phyloP scores from a whole-genome alignment of 2,329 filamentous ascomycete species.

The Calonectria hongkongensis region DNA sequence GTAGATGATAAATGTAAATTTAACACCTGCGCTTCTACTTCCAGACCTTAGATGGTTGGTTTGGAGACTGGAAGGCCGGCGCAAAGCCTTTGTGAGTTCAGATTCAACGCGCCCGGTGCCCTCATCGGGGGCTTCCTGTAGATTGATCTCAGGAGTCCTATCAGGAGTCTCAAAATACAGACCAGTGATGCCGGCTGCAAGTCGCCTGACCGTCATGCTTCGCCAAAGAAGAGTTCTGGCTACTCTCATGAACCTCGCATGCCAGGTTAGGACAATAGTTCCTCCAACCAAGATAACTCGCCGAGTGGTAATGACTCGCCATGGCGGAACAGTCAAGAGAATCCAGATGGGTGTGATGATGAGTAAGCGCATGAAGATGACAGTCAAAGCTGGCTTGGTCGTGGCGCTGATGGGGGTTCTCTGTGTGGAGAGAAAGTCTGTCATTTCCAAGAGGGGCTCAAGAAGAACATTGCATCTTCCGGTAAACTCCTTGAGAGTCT shows the following conservation, averaged over 20 bases:
- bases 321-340: slow-evolving; percentile 85
- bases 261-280: slow-evolving; percentile 92
- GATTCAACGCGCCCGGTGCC: slow-evolving; percentile 59
- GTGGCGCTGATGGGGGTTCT: slow-evolving; percentile 93
- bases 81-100: slow-evolving; percentile 68
- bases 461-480: slow-evolving; percentile 93
- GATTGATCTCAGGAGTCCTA: slow-evolving; percentile 56
- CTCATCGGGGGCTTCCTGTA: slow-evolving; percentile 50
- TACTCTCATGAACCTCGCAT: slow-evolving; percentile 89
- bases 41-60: slow-evolving; percentile 57
- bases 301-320: slow-evolving; percentile 90
- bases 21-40: slow-evolving; percentile 83
- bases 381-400: slow-evolving; percentile 90
- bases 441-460: slow-evolving; percentile 90
- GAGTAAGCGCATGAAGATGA: slow-evolving; percentile 91
- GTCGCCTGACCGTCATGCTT: slow-evolving; percentile 82
- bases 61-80: slow-evolving; percentile 52
- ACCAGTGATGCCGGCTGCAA: slow-evolving; percentile 85
- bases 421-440: slow-evolving; percentile 94
- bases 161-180: slow-evolving; percentile 79
- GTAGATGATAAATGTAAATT: slow-evolving; percentile 96
- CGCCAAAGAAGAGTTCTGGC: slow-evolving; percentile 93
- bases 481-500: slow-evolving; percentile 92
- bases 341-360: slow-evolving; percentile 94
- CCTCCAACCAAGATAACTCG: slow-evolving; percentile 90